Percentiles rank a stretch among this genome's conserved stretches.
Evolutionary conservation across 495 filamentous ascomycete genomes (phyloP).

Genomic region (Annulohypoxylon maeteangense): DNA sequence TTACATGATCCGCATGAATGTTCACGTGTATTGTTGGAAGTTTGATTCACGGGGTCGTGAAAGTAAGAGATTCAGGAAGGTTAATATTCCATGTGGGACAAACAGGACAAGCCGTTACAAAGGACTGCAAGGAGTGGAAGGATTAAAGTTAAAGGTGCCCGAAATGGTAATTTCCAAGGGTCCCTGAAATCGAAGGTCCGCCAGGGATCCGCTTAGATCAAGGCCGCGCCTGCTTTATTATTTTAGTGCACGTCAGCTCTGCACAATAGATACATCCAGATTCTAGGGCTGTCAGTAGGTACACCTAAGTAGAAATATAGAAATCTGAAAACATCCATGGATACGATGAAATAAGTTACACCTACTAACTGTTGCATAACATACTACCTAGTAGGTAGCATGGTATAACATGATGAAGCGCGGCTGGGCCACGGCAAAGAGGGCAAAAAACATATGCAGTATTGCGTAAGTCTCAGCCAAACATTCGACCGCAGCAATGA

Average conservation of each 20-base stretch:
- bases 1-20: slow-evolving; percentile 17
- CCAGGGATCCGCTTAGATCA: slow-evolving; percentile 13
- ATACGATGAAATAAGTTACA: neutral
- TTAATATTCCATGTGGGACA: slow-evolving; percentile 40
- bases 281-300: neutral
- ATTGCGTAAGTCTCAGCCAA: slow-evolving; percentile 15
- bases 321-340: neutral
- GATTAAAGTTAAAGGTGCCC: slow-evolving; percentile 27
- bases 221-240: slow-evolving; percentile 14
- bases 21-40: slow-evolving; percentile 9
- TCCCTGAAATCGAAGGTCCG: slow-evolving; percentile 20
- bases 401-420: slow-evolving; percentile 10
- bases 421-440: slow-evolving; percentile 5
- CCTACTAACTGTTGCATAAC: too few relatives aligned
- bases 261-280: neutral
- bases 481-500: slow-evolving; percentile 15
- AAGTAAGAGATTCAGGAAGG: slow-evolving; percentile 29
- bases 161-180: slow-evolving; percentile 35
- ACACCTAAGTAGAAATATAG: neutral
- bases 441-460: neutral
- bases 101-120: slow-evolving; percentile 33
- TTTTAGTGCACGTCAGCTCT: slow-evolving; percentile 25
- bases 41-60: slow-evolving; percentile 25
- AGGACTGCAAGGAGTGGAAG: slow-evolving; percentile 14
- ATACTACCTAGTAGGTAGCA: neutral